Base-by-base conservation (phyloP, 2,329 filamentous ascomycete genomes). In the Pyricularia pennisetigena region DNA sequence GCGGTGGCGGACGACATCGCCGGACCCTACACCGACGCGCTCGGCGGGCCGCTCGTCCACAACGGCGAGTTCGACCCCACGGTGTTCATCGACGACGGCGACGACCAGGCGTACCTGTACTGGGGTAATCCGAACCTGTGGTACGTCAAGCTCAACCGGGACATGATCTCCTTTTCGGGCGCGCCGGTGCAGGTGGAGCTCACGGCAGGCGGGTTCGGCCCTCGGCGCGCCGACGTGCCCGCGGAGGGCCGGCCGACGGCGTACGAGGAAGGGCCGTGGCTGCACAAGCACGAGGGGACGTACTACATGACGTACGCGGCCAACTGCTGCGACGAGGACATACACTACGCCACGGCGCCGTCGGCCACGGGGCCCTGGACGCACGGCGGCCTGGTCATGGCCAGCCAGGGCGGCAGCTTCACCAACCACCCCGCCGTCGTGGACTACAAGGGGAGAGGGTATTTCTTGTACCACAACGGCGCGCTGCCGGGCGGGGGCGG, bases 21-120 rank as follows among this genome's bases (percentile, higher is more conserved):
- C n/a, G 78, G 78, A 0, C 78, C 78, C 9, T 79, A 77, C 70
- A 69, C 64, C 20, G 78, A 79, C 67, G 74, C 76, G 0, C 64
- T 79, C 7, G 77, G 77, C 3, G 70, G 68, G 41, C 77, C 77
- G 6, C 73, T 79, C n/a, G 74, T 80, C 14, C 71, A 64, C 20
- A 78, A 77, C 67, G 72, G 71, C 28, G 72, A 74, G 54, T 79
- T 80, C 32, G 78, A 80, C 69, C 78, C 78, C 30, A 77, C 76
- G 16, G 78, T 67, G 6, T 67, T 78, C 70, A 76, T 80, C 69
- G 79, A 81, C 69, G 78, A 80, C 66, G 78, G 80, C 66, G 77
- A 80, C 65, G 79, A 78, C 64, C 79, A 80, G 71, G 79, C 78
- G 0, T 81, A 80, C 73, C 71, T 81, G 68, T 80, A 79, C 73